Evolutionary conservation across 2,329 filamentous ascomycete genomes (phyloP).

Genomic region (Metarhizium robertsii): DNA sequence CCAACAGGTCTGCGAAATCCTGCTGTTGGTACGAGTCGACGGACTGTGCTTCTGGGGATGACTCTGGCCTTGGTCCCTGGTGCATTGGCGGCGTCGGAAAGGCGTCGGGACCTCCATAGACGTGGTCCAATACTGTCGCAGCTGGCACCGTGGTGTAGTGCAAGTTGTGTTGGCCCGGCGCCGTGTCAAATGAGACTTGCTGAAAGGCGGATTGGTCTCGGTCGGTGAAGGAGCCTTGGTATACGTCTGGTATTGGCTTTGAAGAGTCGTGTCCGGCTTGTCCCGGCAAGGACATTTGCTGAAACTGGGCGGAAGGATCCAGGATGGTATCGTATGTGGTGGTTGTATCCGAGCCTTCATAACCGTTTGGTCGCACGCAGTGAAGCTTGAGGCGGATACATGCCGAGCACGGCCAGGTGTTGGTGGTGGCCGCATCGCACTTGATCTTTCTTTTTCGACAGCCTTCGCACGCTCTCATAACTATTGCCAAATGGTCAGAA

Average conservation of each 20-base stretch:
- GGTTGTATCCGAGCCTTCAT: conserved; percentile 36
- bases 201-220: conserved; percentile 35
- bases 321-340: conserved; percentile 24
- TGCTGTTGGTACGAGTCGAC: conserved; percentile 58
- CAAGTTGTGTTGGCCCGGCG: conserved; percentile 34
- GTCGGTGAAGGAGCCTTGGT: conserved; percentile 41
- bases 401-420: conserved; percentile 94
- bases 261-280: conserved; percentile 27
- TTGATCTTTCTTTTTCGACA: conserved; percentile 95
- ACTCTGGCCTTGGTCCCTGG: conserved; percentile 17
- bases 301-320: conserved; percentile 24
- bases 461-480: conserved; percentile 95
- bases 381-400: conserved; percentile 88
- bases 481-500: conserved; percentile 31
- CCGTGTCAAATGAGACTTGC: conserved; percentile 36
- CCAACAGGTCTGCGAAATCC: conserved; percentile 71
- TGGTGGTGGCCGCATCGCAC: conserved; percentile 93
- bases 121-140: conserved; percentile 40
- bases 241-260: conserved; percentile 35
- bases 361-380: conserved; percentile 81
- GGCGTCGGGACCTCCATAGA: conserved; percentile 38
- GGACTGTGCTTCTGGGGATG: conserved; percentile 43
- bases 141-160: conserved; percentile 45
- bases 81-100: conserved; percentile 44
- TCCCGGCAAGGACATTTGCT: conserved; percentile 44